A percentile compares a stretch with the other conserved stretches of the same genome.
These are phyloP conservation scores for Fistulinella cinereoalba DNA, from an alignment of 1,284 basidiomycete genomes.

Conservation along the genomic window DNA sequence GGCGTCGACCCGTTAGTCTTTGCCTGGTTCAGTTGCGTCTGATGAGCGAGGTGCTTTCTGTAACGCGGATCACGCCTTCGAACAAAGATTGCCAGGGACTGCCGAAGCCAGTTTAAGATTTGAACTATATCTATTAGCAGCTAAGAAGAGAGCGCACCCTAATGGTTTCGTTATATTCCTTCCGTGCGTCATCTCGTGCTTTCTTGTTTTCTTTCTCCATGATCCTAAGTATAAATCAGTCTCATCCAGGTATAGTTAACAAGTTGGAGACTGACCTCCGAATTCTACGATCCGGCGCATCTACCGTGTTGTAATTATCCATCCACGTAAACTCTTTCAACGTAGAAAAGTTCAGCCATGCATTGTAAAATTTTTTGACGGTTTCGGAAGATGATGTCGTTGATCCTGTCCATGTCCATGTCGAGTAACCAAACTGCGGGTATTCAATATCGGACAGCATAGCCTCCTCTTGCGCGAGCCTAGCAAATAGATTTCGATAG, in stretches of 20 bases:
- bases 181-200: slow-evolving; percentile 79
- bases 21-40: slow-evolving; percentile 37
- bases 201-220: slow-evolving; percentile 99
- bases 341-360: slow-evolving; percentile 87
- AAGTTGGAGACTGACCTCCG: slow-evolving; percentile 52
- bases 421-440: slow-evolving; percentile 83
- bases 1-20: slow-evolving; percentile 34
- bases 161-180: slow-evolving; percentile 93
- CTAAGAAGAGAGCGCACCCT: slow-evolving; percentile 48
- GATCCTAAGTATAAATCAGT: slow-evolving; percentile 43
- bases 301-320: slow-evolving; percentile 79
- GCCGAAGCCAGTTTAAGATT: slow-evolving; percentile 1
- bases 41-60: slow-evolving; percentile 65
- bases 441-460: slow-evolving; percentile 56
- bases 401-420: slow-evolving; percentile 65
- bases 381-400: slow-evolving; percentile 41
- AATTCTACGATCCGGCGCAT: slow-evolving; percentile 85
- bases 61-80: slow-evolving; percentile 94
- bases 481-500: slow-evolving; percentile 85
- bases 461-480: slow-evolving; percentile 82
- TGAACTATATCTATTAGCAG: not conserved
- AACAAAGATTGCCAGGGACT: slow-evolving; percentile 85
- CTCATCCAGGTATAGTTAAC: not conserved
- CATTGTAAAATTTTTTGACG: slow-evolving; percentile 78
- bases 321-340: slow-evolving; percentile 90